phyloP scores from a whole-genome alignment of 352 stramenopile species.

The Pythium pectinolyticum region DNA sequence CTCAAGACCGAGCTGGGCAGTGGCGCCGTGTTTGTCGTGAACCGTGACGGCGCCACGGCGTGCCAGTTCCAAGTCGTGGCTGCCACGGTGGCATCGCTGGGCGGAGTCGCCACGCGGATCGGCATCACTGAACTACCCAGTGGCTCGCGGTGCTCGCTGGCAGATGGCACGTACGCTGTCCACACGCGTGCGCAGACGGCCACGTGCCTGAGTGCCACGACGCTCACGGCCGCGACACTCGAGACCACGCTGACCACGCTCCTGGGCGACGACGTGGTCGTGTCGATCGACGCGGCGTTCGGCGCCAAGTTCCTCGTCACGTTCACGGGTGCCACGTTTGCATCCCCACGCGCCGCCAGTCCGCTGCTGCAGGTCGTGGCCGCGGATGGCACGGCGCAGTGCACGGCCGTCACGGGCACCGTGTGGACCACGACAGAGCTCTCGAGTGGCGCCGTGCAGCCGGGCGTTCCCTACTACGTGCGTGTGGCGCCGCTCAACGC shows the following conservation, averaged over 20 bases:
- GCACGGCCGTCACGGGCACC: conserved; percentile 46
- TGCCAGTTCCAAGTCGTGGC: conserved; percentile 64
- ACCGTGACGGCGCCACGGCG: conserved; percentile 34
- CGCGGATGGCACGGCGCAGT: conserved; percentile 58
- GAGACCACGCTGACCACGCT: conserved; percentile 36
- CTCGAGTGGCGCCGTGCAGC: conserved; percentile 71
- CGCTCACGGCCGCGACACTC: conserved; percentile 30
- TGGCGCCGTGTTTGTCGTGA: conserved; percentile 69
- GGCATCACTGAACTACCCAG: conserved; percentile 35
- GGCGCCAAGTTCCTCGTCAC: conserved; percentile 84
- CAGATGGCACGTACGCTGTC: conserved; percentile 44
- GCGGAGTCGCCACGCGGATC: conserved; percentile 39
- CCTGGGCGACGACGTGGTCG: conserved; percentile 57
- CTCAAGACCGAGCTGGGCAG: conserved; percentile 73
- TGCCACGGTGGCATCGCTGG: conserved; percentile 20
- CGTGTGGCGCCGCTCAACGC: conserved; percentile 88
- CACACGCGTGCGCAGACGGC: conserved; percentile 48
- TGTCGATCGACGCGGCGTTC: conserved; percentile 58
- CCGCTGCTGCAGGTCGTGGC: conserved; percentile 48
- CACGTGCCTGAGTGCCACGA: conserved; percentile 43
- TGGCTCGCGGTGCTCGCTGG: conserved; percentile 35
- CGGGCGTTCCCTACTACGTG: conserved; percentile 89
- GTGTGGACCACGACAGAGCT: conserved; percentile 74
- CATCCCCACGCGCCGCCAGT: conserved; percentile 28
- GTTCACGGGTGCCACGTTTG: conserved; percentile 77